Base-by-base conservation (phyloP, 2,329 filamentous ascomycete species). In the Botryotinia convoluta region DNA sequence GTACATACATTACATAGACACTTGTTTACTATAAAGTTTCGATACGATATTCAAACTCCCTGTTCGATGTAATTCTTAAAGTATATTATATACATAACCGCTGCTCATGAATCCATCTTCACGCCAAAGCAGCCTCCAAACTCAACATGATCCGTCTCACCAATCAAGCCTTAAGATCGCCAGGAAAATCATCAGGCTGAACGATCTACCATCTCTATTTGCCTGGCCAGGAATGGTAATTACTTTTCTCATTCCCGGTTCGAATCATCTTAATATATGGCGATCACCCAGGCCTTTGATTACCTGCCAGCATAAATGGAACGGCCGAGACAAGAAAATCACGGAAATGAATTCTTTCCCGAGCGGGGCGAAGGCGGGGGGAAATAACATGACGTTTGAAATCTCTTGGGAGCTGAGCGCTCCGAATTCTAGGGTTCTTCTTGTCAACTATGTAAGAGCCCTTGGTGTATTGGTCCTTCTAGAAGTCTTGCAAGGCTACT, bases 301-400 rank as follows among this genome's bases (percentile, higher is more conserved):
- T 57, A 32, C 8, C 20, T 54, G 35, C 64, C 37, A 54, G 45
- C 16, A 39, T 26, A 39, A 54, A 68, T 68, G 65, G 65, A 69
- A 57, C 18, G 65, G 37, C 48, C 65, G 35, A 57, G 48, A 42
- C 35, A 57, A 44, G 39, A 29, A 29, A 42, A 54, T n/a, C 16
- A n/a, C 44, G 48, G 35, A 69, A 68, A 68, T 68, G 65, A 57
- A 32, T 32, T 42, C 10, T 35, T 57, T 68, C 48, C 35, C 48
- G 35, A 32, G 26, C 26, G 51, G 63, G 10, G 20, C 29, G 20
- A n/a, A 63, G 26, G 29, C 37, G 26, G n/a, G 18, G 44, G 44
- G 20, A 7, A 44, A 45, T 16, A 35, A 57, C 39, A 57, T 68
- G 64, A 57, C 65, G 65, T 42, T 42, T 32, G 20, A 18, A 32